Percentiles rank a stretch among this genome's conserved stretches.
These are phyloP conservation scores for Maudiozyma pseudohumilis DNA, from an alignment of 805 yeast species.

Conservation along the genomic window DNA sequence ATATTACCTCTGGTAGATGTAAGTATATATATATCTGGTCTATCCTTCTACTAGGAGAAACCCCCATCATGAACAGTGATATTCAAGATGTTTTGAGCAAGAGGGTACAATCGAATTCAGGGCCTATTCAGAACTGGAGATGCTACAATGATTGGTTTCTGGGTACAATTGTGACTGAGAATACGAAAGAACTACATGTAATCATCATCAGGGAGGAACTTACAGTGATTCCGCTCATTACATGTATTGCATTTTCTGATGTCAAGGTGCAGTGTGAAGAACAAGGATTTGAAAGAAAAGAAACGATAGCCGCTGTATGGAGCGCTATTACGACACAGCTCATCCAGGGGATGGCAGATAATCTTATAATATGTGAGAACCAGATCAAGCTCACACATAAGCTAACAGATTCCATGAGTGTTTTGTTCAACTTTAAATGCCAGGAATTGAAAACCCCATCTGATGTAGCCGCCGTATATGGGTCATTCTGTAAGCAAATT, in stretches of 20 bases:
- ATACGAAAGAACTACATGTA: background rate
- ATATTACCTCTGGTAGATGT: too few relatives aligned
- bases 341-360: background rate
- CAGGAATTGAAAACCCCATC: background rate
- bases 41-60: too few relatives aligned
- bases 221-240: background rate
- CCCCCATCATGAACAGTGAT: too few relatives aligned
- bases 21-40: too few relatives aligned
- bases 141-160: background rate
- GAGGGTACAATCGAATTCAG: too few relatives aligned
- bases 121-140: background rate
- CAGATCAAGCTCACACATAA: conserved; percentile 6
- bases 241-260: background rate
- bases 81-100: too few relatives aligned
- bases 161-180: background rate
- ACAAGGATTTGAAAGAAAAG: conserved; percentile 12
- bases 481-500: conserved; percentile 2
- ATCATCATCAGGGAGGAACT: background rate
- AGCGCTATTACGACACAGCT: background rate
- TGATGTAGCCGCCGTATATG: background rate
- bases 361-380: background rate
- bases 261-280: conserved; percentile 9
- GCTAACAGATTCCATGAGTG: background rate
- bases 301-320: conserved; percentile 1
- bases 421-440: background rate